Conservation (phyloP, 2,329 filamentous ascomycete genomes). For the Didymella keratinophila region DNA sequence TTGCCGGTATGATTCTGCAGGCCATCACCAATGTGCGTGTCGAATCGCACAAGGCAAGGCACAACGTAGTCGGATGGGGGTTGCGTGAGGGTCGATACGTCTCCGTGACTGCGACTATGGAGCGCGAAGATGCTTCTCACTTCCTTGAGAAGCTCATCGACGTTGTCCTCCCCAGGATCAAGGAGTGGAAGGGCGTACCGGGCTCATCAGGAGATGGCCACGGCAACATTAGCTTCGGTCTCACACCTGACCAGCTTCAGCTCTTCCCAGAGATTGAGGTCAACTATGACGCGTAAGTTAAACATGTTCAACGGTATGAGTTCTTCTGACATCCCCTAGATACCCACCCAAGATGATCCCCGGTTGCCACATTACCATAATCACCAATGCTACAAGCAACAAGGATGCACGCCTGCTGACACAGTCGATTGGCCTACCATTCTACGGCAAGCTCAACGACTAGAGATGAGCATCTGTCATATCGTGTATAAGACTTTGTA, state of each 20-base stretch:
- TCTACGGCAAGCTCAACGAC: conserved; percentile 73
- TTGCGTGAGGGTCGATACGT: conserved; percentile 75
- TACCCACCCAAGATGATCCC: conserved; percentile 79
- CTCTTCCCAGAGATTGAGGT: conserved; percentile 93
- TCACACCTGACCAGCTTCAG: conserved; percentile 76
- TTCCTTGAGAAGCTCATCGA: conserved; percentile 91
- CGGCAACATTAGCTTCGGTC: conserved; percentile 86
- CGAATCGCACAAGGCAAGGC: conserved; percentile 72
- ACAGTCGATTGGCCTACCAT: conserved; percentile 76
- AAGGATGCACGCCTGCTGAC: conserved; percentile 82
- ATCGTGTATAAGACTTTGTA: conserved; percentile 35
- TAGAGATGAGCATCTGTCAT: conserved; percentile 20
- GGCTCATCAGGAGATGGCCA: conserved; percentile 82
- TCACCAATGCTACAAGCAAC: conserved; percentile 85
- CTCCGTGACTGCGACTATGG: conserved; percentile 78
- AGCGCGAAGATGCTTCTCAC: conserved; percentile 83
- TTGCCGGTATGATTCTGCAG: conserved; percentile 84
- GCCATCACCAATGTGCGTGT: conserved; percentile 82
- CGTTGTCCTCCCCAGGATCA: conserved; percentile 91
- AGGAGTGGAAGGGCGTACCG: conserved; percentile 89
- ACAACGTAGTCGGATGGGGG: conserved; percentile 77
- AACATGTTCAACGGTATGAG: neutral
- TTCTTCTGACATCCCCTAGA: conserved; percentile 47
- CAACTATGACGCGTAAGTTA: conserved; percentile 85
- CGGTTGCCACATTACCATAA: conserved; percentile 81